phyloP scores from a whole-genome alignment of 345 rosid species.

The Brassica incana region DNA sequence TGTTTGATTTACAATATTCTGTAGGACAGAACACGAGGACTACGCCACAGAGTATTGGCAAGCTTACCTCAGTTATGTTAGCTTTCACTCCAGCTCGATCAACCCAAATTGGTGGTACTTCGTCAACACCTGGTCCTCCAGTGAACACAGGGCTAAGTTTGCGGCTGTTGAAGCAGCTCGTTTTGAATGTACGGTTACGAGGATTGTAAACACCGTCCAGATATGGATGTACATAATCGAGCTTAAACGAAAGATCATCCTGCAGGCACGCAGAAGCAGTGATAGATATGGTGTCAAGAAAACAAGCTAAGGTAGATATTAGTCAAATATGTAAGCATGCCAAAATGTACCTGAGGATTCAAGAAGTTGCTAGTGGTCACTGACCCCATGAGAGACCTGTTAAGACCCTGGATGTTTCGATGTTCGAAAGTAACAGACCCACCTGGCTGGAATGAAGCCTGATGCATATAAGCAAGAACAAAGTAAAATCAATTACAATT shows the following conservation, averaged over 20 bases:
- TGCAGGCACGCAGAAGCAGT: constrained; percentile 29
- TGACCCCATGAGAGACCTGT: constrained; percentile 92
- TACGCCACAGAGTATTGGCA: constrained; percentile 11
- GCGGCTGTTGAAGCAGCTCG: constrained; percentile 94
- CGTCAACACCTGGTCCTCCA: constrained; percentile 96
- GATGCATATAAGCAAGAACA: constrained; percentile 27
- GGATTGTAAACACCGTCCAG: constrained; percentile 78
- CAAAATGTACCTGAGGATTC: constrained; percentile 69
- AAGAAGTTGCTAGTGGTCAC: constrained; percentile 96
- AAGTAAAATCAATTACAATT: not conserved
- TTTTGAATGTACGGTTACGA: constrained; percentile 80
- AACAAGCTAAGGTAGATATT: not conserved
- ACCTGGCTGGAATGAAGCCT: constrained; percentile 98
- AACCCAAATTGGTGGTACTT: constrained; percentile 99
- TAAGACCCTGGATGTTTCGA: constrained; percentile 84
- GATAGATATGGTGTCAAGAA: not conserved
- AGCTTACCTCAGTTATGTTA: constrained; percentile 87
- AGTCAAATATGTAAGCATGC: not conserved
- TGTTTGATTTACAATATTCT: not conserved
- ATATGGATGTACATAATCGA: constrained; percentile 97
- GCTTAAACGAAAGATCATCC: constrained; percentile 99
- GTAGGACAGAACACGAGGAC: not conserved
- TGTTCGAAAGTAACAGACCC: constrained; percentile 98
- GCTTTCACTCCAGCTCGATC: constrained; percentile 96
- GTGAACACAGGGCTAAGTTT: constrained; percentile 98